phyloP scores from a whole-genome alignment of 345 rosid species.

The Hibiscus syriacus region DNA sequence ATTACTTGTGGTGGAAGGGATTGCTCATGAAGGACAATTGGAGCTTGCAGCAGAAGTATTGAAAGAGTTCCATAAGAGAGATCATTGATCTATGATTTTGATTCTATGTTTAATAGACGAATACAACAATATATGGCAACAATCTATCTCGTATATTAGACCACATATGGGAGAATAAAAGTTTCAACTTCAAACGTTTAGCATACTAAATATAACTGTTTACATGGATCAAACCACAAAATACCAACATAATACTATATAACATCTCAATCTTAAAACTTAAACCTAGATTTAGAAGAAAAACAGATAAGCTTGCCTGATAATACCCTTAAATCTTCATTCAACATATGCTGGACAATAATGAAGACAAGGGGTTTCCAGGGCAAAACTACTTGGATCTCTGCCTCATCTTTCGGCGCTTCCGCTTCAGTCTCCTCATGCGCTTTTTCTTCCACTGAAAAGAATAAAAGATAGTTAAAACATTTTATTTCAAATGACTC shows the following conservation, averaged over 20 bases:
- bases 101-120: background rate
- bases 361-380: background rate
- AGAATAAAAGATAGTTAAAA: background rate
- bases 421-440: slow-evolving; percentile 96
- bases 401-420: slow-evolving; percentile 99
- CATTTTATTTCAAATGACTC: background rate
- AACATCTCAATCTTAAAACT: slow-evolving; percentile 4
- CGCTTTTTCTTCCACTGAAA: slow-evolving; percentile 25
- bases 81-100: slow-evolving; percentile 14
- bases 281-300: background rate
- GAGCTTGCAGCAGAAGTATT: slow-evolving; percentile 55
- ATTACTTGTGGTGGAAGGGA: slow-evolving; percentile 69
- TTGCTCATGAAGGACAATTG: slow-evolving; percentile 53
- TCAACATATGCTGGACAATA: background rate
- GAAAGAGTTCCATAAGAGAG: slow-evolving; percentile 38
- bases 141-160: background rate
- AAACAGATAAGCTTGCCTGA: background rate
- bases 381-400: slow-evolving; percentile 61
- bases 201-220: background rate
- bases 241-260: background rate
- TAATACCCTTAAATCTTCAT: background rate
- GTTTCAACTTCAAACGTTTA: background rate
- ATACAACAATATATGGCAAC: background rate
- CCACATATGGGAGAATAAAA: background rate
- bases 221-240: background rate